phyloP scores from a whole-genome alignment of 2,329 filamentous ascomycete species.

The Hypoxylon sp. region DNA sequence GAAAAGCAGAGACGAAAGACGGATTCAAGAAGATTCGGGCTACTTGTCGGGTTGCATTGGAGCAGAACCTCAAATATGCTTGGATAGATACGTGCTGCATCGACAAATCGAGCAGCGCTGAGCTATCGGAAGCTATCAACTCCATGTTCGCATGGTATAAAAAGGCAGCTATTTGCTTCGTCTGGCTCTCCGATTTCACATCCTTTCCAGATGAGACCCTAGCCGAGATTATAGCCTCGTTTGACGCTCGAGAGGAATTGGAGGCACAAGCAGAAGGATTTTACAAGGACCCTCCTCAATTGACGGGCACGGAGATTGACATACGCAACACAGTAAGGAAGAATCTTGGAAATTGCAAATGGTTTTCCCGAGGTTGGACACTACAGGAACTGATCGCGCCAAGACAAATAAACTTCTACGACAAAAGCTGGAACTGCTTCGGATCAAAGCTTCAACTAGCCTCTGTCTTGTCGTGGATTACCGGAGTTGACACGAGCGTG shows the following conservation, averaged over 20 bases:
- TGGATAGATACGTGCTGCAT: slow-evolving; percentile 50
- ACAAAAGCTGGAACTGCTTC: slow-evolving; percentile 43
- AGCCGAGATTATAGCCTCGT: slow-evolving; percentile 34
- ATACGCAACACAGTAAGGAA: slow-evolving; percentile 39
- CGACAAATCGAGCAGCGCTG: slow-evolving; percentile 48
- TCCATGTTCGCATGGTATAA: slow-evolving; percentile 49
- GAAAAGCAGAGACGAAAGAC: slow-evolving; percentile 4
- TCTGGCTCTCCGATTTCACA: slow-evolving; percentile 42
- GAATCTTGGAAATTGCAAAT: slow-evolving; percentile 38
- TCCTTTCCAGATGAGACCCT: slow-evolving; percentile 28
- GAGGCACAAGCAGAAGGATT: slow-evolving; percentile 24
- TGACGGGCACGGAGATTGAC: slow-evolving; percentile 38
- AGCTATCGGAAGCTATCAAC: slow-evolving; percentile 48
- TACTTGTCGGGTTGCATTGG: slow-evolving; percentile 37
- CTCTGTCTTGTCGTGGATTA: slow-evolving; percentile 42
- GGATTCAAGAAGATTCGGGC: slow-evolving; percentile 39
- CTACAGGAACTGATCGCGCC: slow-evolving; percentile 49
- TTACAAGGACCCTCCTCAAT: slow-evolving; percentile 34
- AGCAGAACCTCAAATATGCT: slow-evolving; percentile 39
- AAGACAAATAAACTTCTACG: slow-evolving; percentile 44
- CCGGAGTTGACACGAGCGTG: slow-evolving; percentile 41
- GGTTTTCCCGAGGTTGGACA: slow-evolving; percentile 48
- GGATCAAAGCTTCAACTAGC: slow-evolving; percentile 43
- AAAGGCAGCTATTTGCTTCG: slow-evolving; percentile 40
- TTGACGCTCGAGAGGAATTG: slow-evolving; percentile 36